A percentile compares a stretch with the other conserved stretches of the same genome.
phyloP scores from a whole-genome alignment of 345 rosid genomes.

The Clarkia xantiana region DNA sequence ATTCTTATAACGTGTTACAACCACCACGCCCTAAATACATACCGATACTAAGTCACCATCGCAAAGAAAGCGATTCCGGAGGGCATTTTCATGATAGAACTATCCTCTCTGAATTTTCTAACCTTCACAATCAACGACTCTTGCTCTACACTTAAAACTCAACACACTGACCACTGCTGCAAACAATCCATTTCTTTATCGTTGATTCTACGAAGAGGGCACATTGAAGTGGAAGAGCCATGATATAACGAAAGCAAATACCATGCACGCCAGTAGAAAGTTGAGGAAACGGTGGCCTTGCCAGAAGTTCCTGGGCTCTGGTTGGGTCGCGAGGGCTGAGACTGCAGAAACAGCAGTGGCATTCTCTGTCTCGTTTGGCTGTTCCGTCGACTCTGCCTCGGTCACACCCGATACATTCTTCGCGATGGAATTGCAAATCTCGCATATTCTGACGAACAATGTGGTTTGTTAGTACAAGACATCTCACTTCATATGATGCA shows the following conservation, averaged over 20 bases:
- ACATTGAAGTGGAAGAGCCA: slow-evolving; percentile 58
- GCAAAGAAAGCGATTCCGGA: no score
- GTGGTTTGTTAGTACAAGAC: not conserved
- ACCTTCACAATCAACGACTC: no score
- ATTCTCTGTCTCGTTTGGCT: slow-evolving; percentile 22
- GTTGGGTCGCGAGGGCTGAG: slow-evolving; percentile 13
- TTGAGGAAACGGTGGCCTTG: slow-evolving; percentile 16
- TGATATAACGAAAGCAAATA: slow-evolving; percentile 27
- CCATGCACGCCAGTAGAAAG: slow-evolving; percentile 44
- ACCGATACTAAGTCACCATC: no score
- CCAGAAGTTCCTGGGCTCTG: slow-evolving; percentile 65
- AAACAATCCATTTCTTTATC: not conserved
- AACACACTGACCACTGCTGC: not conserved
- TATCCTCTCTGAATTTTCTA: no score
- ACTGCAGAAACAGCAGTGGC: slow-evolving; percentile 9
- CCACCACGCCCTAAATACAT: no score
- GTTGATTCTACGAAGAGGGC: slow-evolving; percentile 26
- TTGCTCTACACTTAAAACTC: no score
- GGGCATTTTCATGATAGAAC: no score
- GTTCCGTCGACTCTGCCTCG: slow-evolving; percentile 34
- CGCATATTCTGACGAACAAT: slow-evolving; percentile 48
- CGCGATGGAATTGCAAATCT: slow-evolving; percentile 78
- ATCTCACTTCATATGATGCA: no score
- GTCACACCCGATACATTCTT: slow-evolving; percentile 42
- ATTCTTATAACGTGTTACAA: no score